Conservation (phyloP, 2,329 filamentous ascomycete species). For the Malbranchea zuffiana region DNA sequence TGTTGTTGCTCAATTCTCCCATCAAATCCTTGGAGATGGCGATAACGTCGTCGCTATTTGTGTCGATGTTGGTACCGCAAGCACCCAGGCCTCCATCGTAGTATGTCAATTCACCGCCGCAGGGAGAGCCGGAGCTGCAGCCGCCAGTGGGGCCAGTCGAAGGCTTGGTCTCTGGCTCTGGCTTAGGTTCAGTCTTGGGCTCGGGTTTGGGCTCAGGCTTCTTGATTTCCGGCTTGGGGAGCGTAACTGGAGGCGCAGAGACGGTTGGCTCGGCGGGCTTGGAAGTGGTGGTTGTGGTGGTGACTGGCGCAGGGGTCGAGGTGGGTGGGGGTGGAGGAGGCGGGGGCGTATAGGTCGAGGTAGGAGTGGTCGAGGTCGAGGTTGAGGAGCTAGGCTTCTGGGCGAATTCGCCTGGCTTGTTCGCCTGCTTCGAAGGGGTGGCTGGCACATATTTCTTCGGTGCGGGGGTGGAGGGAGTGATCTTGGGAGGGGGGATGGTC, state of each 20-base stretch:
- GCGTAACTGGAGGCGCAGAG: conserved; percentile 8
- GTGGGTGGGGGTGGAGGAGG: conserved; percentile 7
- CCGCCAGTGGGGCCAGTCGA: conserved; percentile 16
- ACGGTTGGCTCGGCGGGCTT: conserved; percentile 12
- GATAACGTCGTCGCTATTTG: conserved; percentile 50
- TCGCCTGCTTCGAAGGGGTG: background rate
- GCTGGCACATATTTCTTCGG: no score
- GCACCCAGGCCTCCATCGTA: conserved; percentile 58
- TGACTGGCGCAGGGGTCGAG: background rate
- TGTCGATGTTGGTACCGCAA: conserved; percentile 54
- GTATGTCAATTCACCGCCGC: conserved; percentile 59
- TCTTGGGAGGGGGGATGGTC: conserved; percentile 29
- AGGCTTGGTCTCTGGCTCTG: conserved; percentile 5
- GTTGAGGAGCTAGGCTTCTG: conserved; percentile 1
- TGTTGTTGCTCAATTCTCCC: conserved; percentile 52
- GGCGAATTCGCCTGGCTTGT: conserved; percentile 2
- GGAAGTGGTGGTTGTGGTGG: conserved; percentile 8
- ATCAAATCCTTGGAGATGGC: conserved; percentile 58
- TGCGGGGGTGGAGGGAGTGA: conserved; percentile 7
- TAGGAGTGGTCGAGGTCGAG: conserved; percentile 5
- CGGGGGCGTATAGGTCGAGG: conserved; percentile 4
- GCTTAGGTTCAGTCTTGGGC: conserved; percentile 9
- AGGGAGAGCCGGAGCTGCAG: conserved; percentile 21
- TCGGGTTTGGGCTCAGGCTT: conserved; percentile 9
- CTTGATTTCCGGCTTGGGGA: conserved; percentile 7